Conservation (phyloP, 2,329 filamentous ascomycete species). For the Rhinocladiella similis region DNA sequence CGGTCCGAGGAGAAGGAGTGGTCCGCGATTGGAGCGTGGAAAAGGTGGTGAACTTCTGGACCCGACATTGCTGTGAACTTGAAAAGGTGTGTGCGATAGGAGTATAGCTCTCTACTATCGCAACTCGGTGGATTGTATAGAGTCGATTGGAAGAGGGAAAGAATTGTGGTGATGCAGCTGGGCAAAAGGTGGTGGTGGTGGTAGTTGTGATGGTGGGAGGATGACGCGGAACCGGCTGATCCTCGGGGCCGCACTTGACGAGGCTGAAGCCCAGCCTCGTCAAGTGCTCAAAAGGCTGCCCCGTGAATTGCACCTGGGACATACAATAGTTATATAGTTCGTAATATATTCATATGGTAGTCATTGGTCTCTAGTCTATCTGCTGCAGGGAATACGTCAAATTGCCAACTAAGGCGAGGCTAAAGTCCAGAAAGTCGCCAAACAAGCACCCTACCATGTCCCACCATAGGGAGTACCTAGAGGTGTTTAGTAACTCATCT, state of each 20-base stretch:
- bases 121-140: conserved; percentile 21
- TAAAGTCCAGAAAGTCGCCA: not conserved
- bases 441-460: not conserved
- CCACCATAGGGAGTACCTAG: not conserved
- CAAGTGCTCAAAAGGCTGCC: not conserved
- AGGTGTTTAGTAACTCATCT: conserved; percentile 19
- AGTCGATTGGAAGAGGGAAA: not conserved
- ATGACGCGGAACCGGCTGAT: conserved; percentile 19
- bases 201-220: conserved; percentile 1
- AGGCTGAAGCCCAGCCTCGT: conserved; percentile 5
- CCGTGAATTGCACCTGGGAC: not conserved
- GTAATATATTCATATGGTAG: not conserved
- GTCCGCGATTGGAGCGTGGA: conserved; percentile 93
- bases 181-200: not conserved
- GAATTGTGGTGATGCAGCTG: not conserved
- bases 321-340: not conserved
- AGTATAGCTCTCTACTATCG: conserved; percentile 97
- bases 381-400: too few species aligned
- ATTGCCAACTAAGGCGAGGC: too few species aligned
- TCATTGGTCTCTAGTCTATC: too few species aligned
- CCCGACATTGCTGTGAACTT: conserved; percentile 69
- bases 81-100: conserved; percentile 62
- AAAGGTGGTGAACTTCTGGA: conserved; percentile 93
- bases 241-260: conserved; percentile 9
- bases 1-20: conserved; percentile 97